phyloP scores from a whole-genome alignment of 2,329 filamentous ascomycete genomes.

The Exutisphaerella laricina region DNA sequence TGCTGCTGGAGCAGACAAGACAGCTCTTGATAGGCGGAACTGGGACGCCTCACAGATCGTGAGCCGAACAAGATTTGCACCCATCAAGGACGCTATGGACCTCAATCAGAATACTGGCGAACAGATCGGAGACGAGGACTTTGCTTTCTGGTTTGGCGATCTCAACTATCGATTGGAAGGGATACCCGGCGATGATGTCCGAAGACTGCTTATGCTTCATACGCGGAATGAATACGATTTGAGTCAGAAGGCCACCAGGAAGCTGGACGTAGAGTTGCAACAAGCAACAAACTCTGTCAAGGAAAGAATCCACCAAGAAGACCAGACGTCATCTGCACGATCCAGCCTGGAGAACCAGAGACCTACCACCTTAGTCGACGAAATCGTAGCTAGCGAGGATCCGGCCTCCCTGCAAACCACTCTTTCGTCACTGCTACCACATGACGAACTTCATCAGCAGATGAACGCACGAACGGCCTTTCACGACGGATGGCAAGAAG shows the following conservation, averaged over 20 bases:
- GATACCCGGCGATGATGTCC: constrained; percentile 83
- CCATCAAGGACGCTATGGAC: constrained; percentile 61
- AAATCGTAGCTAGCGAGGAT: constrained; percentile 56
- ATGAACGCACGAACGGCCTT: constrained; percentile 75
- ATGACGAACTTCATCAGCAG: constrained; percentile 76
- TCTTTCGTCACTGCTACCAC: constrained; percentile 75
- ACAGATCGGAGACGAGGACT: constrained; percentile 81
- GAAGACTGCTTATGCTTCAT: constrained; percentile 75
- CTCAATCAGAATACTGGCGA: constrained; percentile 54
- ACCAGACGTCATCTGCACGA: constrained; percentile 8
- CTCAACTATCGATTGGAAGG: constrained; percentile 89
- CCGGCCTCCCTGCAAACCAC: constrained; percentile 85
- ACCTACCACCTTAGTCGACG: constrained; percentile 22
- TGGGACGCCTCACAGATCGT: constrained; percentile 84
- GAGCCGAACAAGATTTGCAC: constrained; percentile 69
- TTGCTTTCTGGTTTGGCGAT: constrained; percentile 94
- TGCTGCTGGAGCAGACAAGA: constrained; percentile 75
- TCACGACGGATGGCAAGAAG: constrained; percentile 88
- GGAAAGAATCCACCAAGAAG: constrained; percentile 5
- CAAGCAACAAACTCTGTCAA: constrained; percentile 24
- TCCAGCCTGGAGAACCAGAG: constrained; percentile 9
- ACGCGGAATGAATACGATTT: constrained; percentile 70
- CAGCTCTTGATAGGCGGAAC: constrained; percentile 73
- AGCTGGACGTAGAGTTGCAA: constrained; percentile 35
- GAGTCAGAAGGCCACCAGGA: constrained; percentile 32